Evolutionary conservation across 177 flowering plant species (phyloP).

Genomic region (Vitis hybrid): DNA sequence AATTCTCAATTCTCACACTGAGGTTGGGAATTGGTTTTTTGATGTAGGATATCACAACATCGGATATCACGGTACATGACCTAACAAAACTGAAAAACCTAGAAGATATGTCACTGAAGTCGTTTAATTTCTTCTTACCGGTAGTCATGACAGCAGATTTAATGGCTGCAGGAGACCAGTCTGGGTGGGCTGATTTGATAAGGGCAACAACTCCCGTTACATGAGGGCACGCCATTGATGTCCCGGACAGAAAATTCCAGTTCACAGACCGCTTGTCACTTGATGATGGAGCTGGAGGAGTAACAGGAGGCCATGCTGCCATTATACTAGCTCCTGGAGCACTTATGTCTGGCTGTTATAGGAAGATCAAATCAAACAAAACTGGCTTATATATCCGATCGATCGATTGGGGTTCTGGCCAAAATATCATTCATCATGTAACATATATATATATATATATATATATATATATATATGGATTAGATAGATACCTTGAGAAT

Average conservation of each 20-base stretch:
- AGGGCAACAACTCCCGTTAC: slow-evolving; percentile 69
- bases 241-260: slow-evolving; percentile 71
- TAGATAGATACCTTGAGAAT: slow-evolving; percentile 59
- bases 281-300: slow-evolving; percentile 39
- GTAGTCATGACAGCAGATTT: slow-evolving; percentile 73
- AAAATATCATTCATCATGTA: not conserved
- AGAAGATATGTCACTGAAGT: too few relatives aligned
- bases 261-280: slow-evolving; percentile 36
- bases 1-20: too few relatives aligned
- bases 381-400: too few relatives aligned
- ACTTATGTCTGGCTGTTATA: slow-evolving; percentile 57
- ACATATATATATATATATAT: not conserved
- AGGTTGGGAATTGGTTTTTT: too few relatives aligned
- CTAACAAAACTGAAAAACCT: too few relatives aligned
- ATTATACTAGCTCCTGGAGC: slow-evolving; percentile 69
- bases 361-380: not conserved
- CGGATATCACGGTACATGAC: too few relatives aligned
- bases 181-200: slow-evolving; percentile 58
- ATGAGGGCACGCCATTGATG: slow-evolving; percentile 84
- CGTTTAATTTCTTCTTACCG: slow-evolving; percentile 24
- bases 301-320: slow-evolving; percentile 69
- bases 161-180: slow-evolving; percentile 75
- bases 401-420: too few relatives aligned
- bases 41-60: too few relatives aligned
- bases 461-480: not conserved